Evolutionary conservation across 805 yeast genomes (phyloP), one percentile per base, ranked within the genome.

Genomic region (Lachancea waltii): DNA sequence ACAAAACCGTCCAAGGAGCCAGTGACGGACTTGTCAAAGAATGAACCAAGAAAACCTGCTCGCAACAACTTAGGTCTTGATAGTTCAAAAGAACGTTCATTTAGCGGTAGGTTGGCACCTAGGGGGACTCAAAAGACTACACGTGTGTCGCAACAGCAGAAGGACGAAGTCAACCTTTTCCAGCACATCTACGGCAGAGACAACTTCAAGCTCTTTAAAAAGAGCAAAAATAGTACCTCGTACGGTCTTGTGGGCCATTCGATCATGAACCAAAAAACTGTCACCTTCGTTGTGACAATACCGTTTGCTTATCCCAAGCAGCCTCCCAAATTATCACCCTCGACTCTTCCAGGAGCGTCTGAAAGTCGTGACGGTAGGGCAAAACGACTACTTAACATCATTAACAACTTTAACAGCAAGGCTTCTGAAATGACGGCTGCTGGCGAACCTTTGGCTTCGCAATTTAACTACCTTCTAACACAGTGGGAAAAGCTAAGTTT

Each of bases 221-320:
- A 48, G 13, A 50, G 54, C 9, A 45, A 43, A 17, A 32, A 45
- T 30, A 48, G 45, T n/a, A 44, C 53, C 3, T 42, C 57, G 2
- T 56, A 47, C 38, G 51, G 57, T 3, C 30, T 46, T 3, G 30
- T 34, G 19, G 30, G 38, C 16, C 34, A 41, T 17, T 36, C 24
- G 2, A 8, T 41, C 10, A 31, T 41, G 6, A 42, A 40, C 14
- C 32, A 32, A n/a, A 20, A 37, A 15, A 33, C 36, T 4, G 24
- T 36, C 7, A 47, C 49, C 21, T 41, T 49, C 11, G 19, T 47
- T 2, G 26, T 55, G 11, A 47, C 41, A 13, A 36, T 56, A 10
- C 59, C 60, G 3, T 30, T 34, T 9, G 49, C 52, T 13, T 56
- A 56, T 36, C 62, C 62, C n/a, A 40, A 36, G 14, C 28, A 44